These are phyloP conservation scores for Pestalotiopsis sp. DNA, from an alignment of 2,329 filamentous ascomycete genomes.

Conservation along the genomic window DNA sequence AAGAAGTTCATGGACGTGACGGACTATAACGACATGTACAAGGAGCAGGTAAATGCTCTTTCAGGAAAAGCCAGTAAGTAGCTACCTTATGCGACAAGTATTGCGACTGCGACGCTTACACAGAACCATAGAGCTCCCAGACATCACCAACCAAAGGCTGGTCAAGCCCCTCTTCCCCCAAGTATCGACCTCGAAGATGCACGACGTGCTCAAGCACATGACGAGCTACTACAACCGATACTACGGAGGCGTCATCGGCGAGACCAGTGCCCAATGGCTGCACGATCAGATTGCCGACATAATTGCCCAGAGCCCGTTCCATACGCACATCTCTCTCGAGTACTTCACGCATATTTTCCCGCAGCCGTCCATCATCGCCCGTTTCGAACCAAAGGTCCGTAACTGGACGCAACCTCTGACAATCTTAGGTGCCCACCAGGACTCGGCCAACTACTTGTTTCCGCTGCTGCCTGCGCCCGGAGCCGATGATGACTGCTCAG, in stretches of 20 bases:
- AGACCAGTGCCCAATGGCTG: constrained; percentile 36
- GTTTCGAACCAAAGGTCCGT: constrained; percentile 50
- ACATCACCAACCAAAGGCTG: constrained; percentile 51
- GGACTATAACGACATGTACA: constrained; percentile 55
- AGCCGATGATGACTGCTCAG: constrained; percentile 74
- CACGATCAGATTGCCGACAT: constrained; percentile 31
- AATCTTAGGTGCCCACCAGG: constrained; percentile 72
- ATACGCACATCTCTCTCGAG: constrained; percentile 39
- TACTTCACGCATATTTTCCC: constrained; percentile 69
- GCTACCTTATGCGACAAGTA: no score
- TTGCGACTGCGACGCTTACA: neutral
- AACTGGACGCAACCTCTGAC: constrained; percentile 34
- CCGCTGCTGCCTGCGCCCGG: constrained; percentile 71
- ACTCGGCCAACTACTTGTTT: constrained; percentile 74
- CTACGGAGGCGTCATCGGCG: constrained; percentile 42
- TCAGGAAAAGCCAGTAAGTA: constrained; percentile 34
- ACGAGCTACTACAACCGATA: constrained; percentile 64
- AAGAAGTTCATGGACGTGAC: constrained; percentile 77
- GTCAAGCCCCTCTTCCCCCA: constrained; percentile 59
- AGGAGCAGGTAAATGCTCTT: constrained; percentile 21
- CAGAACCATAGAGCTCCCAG: constrained; percentile 31
- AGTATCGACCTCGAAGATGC: constrained; percentile 67
- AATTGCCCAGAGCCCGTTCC: constrained; percentile 35
- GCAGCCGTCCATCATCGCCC: constrained; percentile 73
- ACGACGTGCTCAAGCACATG: constrained; percentile 62